Evolutionary conservation across 1,284 basidiomycete species (phyloP), one percentile per base, ranked within the genome.

Genomic region (Pseudozyma pruni): DNA sequence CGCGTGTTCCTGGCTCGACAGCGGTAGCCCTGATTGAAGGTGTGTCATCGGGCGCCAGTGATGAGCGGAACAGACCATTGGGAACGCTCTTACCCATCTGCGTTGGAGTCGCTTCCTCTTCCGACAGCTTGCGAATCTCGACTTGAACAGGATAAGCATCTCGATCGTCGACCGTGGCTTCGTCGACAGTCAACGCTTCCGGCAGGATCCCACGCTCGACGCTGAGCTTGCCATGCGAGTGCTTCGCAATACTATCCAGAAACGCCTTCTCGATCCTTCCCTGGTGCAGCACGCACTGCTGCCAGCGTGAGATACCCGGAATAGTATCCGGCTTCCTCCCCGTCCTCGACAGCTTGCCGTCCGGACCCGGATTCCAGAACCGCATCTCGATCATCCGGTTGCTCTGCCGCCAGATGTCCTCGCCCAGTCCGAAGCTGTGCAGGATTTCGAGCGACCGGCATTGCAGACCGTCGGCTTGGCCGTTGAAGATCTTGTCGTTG

Each of bases 391-490:
- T 55, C 66, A 70, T 70, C 20, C 61, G 49, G 48, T 70, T 70
- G 54, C 60, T 53, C 22, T 70, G 51, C 1, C 51, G 37, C 59
- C 54, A 64, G 17, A 64, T 53, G 25, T 53, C 51, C 16, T 63
- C 56, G 13, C 14, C 66, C 25, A 70, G 33, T 0, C 66, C 66
- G 32, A 56, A 64, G 51, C 50, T 55, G 35, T 66, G 67, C 1
- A 70, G 47, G 22, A 70, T 46, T 22, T 70, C 67, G 47, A 70
- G 43, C 14, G 67, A 38, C 1, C 61, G 42, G 35, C 51, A 57
- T 35, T 70, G 67, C 19, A 70, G 27, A n/a, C 67, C 67, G 40
- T 70, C 67, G 16, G 67, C 67, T 29, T 66, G 67, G 19, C 67
- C 67, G 8, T 49, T 60, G 51, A 52, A 60, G 41, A 61, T 57